A percentile compares a stretch with the other conserved stretches of the same genome.
phyloP scores from a whole-genome alignment of 352 stramenopile genomes.

The Pythium aquatile region DNA sequence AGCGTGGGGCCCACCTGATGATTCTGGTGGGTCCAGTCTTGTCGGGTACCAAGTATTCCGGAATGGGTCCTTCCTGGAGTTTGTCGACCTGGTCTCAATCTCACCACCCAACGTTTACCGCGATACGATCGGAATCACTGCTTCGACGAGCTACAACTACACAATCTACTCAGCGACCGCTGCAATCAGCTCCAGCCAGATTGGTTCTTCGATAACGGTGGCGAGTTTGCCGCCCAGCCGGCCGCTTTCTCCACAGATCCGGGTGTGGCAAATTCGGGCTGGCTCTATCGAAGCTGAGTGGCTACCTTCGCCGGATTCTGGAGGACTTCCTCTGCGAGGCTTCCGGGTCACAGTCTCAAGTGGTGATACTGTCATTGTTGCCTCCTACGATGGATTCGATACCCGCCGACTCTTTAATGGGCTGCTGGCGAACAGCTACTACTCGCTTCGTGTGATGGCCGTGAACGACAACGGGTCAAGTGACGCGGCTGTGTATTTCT shows the following conservation, averaged over 20 bases:
- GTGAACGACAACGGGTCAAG: conserved; percentile 35
- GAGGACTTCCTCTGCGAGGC: conserved; percentile 25
- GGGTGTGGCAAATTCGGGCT: conserved; percentile 24
- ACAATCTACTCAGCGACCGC: conserved; percentile 35
- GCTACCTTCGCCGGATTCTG: conserved; percentile 28
- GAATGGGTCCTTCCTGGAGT: conserved; percentile 26
- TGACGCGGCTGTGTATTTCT: not conserved
- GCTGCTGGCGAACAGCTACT: conserved; percentile 38
- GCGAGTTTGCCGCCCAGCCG: conserved; percentile 24
- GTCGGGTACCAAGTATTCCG: conserved; percentile 42
- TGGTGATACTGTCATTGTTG: conserved; percentile 14
- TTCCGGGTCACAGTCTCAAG: conserved; percentile 1
- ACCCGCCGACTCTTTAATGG: conserved; percentile 22
- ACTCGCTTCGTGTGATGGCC: conserved; percentile 27
- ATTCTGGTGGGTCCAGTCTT: conserved; percentile 36
- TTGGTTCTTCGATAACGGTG: conserved; percentile 15
- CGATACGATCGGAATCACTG: conserved; percentile 29
- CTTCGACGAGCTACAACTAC: conserved; percentile 42
- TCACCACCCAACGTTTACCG: conserved; percentile 20
- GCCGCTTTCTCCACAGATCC: conserved; percentile 21
- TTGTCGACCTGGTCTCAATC: conserved; percentile 1
- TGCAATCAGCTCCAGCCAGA: not conserved
- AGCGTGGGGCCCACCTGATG: conserved; percentile 38
- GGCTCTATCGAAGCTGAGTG: conserved; percentile 32
- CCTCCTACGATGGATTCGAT: conserved; percentile 23